Base-by-base conservation (phyloP, 2,329 filamentous ascomycete species). In the Aspergillus sojae region DNA sequence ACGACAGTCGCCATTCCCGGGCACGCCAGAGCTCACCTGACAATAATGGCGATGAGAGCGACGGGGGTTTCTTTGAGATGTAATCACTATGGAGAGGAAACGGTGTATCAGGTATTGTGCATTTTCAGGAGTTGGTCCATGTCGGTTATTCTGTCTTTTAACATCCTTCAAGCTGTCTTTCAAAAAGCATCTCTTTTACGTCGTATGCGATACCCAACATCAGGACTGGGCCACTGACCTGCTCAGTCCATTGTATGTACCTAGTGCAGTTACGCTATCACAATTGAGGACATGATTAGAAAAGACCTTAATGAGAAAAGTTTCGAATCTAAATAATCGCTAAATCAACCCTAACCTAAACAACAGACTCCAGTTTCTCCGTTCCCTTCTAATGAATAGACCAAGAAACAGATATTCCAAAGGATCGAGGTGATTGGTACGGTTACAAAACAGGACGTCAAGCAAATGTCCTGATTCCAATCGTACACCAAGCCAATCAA, bases 51-150 rank as follows among this genome's bases (percentile, higher is more conserved):
- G 71, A 75, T 14, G 74, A 76, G 14, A 77, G 77, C 59, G 78
- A 80, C 60, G 77, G 76, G n/a, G 78, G 77, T 6, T 80, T 80
- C 68, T 80, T 80, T 57, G 78, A 79, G 61, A 65, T 72, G 61
- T 71, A 16, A 30, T 43, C 23, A 19, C 39, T 45, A 28, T 41
- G 55, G 43, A n/a, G 53, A 48, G 34, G 30, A 48, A 16, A 32
- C 36, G 6, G 41, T 45, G 39, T 36, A 26, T 59, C 41, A 26
- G 48, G 32, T 34, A 58, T 39, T 30, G 52, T 61, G 67, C 67
- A 69, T 69, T 68, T 67, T 60, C 63, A 55, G 67, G 67, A 68
- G 67, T 68, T 67, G 61, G 63, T 52, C 39, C 21, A 19, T 28
- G 32, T 58, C 54, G 39, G 41, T 45, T 52, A 50, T 46, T 62